These are phyloP conservation scores for Hymenoscyphus infarciens DNA, from an alignment of 2,329 filamentous ascomycete genomes.

Conservation along the genomic window DNA sequence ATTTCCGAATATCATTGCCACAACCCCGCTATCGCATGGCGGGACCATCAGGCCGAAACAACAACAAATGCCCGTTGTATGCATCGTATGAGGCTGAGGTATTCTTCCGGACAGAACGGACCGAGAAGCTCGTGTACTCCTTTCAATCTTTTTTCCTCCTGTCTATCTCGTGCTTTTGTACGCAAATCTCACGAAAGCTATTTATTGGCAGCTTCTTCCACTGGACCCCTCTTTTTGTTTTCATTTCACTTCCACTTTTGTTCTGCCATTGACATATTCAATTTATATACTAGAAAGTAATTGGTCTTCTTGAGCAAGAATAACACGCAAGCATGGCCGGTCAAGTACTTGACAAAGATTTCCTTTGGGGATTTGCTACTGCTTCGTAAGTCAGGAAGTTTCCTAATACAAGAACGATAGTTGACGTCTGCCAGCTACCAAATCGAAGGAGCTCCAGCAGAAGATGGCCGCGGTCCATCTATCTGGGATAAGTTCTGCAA, in stretches of 20 bases:
- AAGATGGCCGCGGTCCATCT: slow-evolving; percentile 75
- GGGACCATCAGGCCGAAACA: slow-evolving; percentile 20
- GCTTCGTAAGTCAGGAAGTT: slow-evolving; percentile 56
- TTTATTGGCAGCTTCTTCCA: neutral
- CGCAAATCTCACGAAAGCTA: slow-evolving; percentile 10
- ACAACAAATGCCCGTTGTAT: slow-evolving; percentile 11
- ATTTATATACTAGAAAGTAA: neutral
- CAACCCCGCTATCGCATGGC: slow-evolving; percentile 23
- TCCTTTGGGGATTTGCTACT: slow-evolving; percentile 78
- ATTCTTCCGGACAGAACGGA: slow-evolving; percentile 28
- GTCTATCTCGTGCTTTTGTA: neutral
- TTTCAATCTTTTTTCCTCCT: neutral
- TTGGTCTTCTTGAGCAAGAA: neutral
- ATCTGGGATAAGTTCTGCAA: slow-evolving; percentile 91
- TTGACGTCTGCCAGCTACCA: slow-evolving; percentile 62
- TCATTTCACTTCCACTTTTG: slow-evolving; percentile 9
- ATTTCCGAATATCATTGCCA: slow-evolving; percentile 2
- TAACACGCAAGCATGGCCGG: slow-evolving; percentile 42
- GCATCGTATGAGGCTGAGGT: slow-evolving; percentile 17
- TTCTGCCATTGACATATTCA: slow-evolving; percentile 4
- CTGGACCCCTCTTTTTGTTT: neutral
- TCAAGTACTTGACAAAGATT: slow-evolving; percentile 58
- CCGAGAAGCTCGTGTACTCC: slow-evolving; percentile 21
- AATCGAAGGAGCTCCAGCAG: slow-evolving; percentile 71
- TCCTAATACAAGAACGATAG: slow-evolving; percentile 3